phyloP scores from a whole-genome alignment of 129 eudicot species.

The Chrysanthemum makinoi region DNA sequence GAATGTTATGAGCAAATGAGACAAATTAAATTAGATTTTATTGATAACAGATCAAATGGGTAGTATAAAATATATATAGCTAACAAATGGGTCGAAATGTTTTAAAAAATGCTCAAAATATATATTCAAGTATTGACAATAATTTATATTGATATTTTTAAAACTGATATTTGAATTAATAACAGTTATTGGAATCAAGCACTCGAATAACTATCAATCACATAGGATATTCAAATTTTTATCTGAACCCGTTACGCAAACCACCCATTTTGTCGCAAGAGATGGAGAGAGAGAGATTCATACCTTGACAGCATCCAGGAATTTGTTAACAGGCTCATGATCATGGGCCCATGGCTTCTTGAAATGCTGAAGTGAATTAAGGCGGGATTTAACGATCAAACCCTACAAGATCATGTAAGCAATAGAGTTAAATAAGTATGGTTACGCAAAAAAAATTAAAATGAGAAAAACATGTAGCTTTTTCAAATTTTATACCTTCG shows the following conservation, averaged over 20 bases:
- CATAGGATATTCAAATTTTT: too few relatives aligned
- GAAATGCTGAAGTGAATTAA: slow-evolving; percentile 91
- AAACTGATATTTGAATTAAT: too few relatives aligned
- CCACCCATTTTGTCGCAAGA: neutral
- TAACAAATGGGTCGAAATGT: too few relatives aligned
- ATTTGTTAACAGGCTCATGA: slow-evolving; percentile 62
- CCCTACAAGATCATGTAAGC: slow-evolving; percentile 50
- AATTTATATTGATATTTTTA: too few relatives aligned
- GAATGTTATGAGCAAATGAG: neutral
- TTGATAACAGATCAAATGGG: neutral
- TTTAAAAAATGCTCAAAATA: too few relatives aligned
- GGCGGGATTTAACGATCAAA: slow-evolving; percentile 76
- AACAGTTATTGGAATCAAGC: too few relatives aligned
- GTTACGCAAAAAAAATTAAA: neutral
- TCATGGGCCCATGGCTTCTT: slow-evolving; percentile 99
- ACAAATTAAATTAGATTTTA: neutral
- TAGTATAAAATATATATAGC: too few relatives aligned
- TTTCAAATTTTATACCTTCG: slow-evolving; percentile 54
- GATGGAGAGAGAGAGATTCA: neutral
- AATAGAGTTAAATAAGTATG: neutral
- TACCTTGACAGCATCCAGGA: slow-evolving; percentile 89
- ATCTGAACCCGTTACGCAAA: too few relatives aligned
- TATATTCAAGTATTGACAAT: too few relatives aligned
- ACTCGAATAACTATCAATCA: too few relatives aligned
- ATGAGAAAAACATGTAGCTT: neutral